A percentile compares a stretch with the other conserved stretches of the same genome.
These are phyloP conservation scores for Elongisporangium undulatum DNA, from an alignment of 352 stramenopile species.

Conservation along the genomic window DNA sequence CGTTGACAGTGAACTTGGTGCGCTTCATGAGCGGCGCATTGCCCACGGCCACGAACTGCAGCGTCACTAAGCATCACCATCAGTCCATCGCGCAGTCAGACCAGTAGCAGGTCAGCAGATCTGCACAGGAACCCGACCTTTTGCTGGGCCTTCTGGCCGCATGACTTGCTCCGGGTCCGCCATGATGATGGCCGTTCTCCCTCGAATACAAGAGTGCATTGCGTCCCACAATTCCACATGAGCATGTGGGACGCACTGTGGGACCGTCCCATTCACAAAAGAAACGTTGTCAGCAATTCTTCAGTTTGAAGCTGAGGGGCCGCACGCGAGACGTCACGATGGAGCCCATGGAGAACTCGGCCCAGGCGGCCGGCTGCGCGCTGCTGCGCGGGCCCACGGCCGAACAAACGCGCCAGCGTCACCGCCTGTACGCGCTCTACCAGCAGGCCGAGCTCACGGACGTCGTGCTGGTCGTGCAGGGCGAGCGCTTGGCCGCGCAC, in stretches of 20 bases:
- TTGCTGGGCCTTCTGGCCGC: constrained; percentile 11
- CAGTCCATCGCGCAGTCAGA: not conserved
- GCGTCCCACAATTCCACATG: not conserved
- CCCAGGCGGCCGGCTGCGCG: constrained; percentile 4
- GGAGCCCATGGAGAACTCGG: constrained; percentile 24
- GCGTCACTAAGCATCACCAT: constrained; percentile 41
- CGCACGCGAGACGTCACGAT: constrained; percentile 7
- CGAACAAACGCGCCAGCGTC: constrained; percentile 30
- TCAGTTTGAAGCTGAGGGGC: constrained; percentile 11
- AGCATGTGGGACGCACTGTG: constrained; percentile 2
- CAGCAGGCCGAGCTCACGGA: constrained; percentile 48
- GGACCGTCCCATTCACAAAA: not conserved
- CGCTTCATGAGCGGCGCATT: constrained; percentile 84
- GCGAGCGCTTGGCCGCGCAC: constrained; percentile 43
- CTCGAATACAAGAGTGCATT: not conserved
- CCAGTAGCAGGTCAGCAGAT: not conserved
- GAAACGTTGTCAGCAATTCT: constrained; percentile 1
- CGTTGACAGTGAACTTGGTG: constrained; percentile 85
- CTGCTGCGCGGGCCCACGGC: constrained; percentile 5
- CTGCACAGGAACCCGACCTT: constrained; percentile 6
- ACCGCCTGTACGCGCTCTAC: constrained; percentile 42
- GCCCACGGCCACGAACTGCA: constrained; percentile 81
- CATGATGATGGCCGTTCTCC: constrained; percentile 1
- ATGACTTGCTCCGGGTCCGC: constrained; percentile 2
- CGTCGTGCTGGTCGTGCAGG: constrained; percentile 54